phyloP scores from a whole-genome alignment of 192 early-diverging fungal species.

The Coemansia sp. region DNA sequence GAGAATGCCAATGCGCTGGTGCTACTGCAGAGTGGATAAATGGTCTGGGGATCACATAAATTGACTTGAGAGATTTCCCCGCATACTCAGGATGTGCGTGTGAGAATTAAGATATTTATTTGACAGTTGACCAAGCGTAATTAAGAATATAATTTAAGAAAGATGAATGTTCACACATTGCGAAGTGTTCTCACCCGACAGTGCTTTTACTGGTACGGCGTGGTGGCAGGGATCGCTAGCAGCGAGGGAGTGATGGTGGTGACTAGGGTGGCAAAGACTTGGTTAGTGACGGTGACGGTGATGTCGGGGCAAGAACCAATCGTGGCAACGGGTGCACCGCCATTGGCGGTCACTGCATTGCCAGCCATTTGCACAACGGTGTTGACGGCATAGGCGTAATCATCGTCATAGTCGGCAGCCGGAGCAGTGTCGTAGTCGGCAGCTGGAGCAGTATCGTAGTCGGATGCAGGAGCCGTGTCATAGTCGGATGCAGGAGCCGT shows the following conservation, averaged over 20 bases:
- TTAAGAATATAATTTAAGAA: not conserved
- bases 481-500: slow-evolving; percentile 13
- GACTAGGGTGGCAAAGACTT: slow-evolving; percentile 38
- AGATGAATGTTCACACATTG: not conserved
- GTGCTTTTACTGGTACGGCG: slow-evolving; percentile 10
- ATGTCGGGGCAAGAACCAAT: slow-evolving; percentile 44
- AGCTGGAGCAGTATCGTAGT: slow-evolving; percentile 13
- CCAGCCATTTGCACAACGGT: slow-evolving; percentile 44
- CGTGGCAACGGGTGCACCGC: slow-evolving; percentile 42
- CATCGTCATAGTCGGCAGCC: slow-evolving; percentile 16
- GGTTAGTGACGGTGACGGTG: slow-evolving; percentile 49
- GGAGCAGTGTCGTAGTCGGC: slow-evolving; percentile 11
- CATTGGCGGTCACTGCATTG: slow-evolving; percentile 40
- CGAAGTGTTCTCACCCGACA: not conserved
- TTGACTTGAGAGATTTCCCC: not conserved
- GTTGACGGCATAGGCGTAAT: slow-evolving; percentile 21
- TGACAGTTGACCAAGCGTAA: slow-evolving; percentile 24
- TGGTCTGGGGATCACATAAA: not conserved
- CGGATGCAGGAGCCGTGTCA: slow-evolving; percentile 12
- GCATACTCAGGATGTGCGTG: not conserved
- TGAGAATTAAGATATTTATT: not conserved
- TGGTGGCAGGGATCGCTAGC: slow-evolving; percentile 32
- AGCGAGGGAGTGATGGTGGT: slow-evolving; percentile 45
- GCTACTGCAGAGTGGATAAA: not conserved
- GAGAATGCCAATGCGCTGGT: not conserved